Percentiles rank a stretch among this genome's conserved stretches.
phyloP scores from a whole-genome alignment of 139 green algal species.

The Tetradesmus obliquus region DNA sequence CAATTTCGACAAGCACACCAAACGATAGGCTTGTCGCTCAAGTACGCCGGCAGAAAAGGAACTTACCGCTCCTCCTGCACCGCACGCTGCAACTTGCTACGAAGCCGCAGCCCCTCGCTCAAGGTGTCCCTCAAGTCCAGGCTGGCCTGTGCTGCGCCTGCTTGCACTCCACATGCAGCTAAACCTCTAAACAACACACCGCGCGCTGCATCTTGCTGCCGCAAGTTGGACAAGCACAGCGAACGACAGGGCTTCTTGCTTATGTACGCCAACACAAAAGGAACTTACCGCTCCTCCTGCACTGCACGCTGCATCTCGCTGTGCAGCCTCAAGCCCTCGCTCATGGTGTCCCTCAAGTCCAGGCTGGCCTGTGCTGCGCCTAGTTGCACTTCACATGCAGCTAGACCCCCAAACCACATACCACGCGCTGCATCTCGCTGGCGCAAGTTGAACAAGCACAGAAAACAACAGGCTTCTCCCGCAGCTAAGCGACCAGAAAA shows the following conservation, averaged over 20 bases:
- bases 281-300: conserved; percentile 67
- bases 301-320: conserved; percentile 72
- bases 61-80: conserved; percentile 71
- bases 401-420: background rate
- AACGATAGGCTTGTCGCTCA: too few relatives aligned
- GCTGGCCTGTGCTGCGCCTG: background rate
- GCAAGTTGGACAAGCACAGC: too few relatives aligned
- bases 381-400: background rate
- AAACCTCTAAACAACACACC: background rate
- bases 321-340: conserved; percentile 70
- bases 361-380: conserved; percentile 19
- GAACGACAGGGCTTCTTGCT: too few relatives aligned
- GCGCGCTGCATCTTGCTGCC: too few relatives aligned
- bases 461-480: too few relatives aligned
- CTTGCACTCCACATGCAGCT: background rate
- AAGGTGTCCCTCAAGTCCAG: conserved; percentile 59
- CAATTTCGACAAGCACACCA: too few relatives aligned
- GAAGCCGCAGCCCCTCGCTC: conserved; percentile 69
- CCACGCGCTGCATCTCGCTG: too few relatives aligned
- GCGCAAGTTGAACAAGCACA: too few relatives aligned
- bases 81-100: conserved; percentile 71
- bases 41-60: too few relatives aligned
- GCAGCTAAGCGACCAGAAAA: too few relatives aligned
- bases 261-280: too few relatives aligned
- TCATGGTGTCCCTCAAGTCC: conserved; percentile 60